phyloP scores from a whole-genome alignment of 2,329 filamentous ascomycete species.

The Arthrinium puccinioides region DNA sequence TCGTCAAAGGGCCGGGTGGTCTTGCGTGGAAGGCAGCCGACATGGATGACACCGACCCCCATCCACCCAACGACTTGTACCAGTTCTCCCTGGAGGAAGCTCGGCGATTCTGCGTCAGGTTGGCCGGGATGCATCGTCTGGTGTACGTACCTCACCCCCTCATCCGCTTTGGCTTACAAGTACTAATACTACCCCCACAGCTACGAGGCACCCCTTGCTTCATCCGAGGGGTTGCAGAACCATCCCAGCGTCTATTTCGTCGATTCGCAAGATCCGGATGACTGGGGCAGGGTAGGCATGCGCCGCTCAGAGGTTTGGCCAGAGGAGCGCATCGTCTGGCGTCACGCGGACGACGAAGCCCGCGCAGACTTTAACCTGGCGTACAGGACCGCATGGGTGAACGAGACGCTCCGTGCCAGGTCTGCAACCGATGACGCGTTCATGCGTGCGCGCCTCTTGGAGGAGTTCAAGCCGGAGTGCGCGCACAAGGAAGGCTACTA shows the following conservation, averaged over 20 bases:
- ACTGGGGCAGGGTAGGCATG: constrained; percentile 8
- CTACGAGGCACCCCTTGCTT: too few species aligned
- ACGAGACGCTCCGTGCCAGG: neutral
- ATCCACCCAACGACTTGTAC: constrained; percentile 18
- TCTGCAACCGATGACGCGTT: neutral
- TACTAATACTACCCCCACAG: too few species aligned
- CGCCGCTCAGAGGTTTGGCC: constrained; percentile 17
- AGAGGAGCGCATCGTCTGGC: constrained; percentile 22
- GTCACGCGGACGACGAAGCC: constrained; percentile 7
- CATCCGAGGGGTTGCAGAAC: too few species aligned
- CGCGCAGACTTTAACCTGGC: neutral
- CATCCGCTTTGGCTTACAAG: too few species aligned
- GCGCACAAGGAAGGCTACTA: neutral
- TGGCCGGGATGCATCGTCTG: constrained; percentile 14
- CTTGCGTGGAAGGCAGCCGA: neutral
- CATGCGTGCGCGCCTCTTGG: neutral
- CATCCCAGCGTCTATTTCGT: too few species aligned
- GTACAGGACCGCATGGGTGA: constrained; percentile 1
- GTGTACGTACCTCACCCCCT: too few species aligned
- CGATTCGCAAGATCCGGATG: neutral
- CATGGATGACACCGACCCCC: constrained; percentile 3
- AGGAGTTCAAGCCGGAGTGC: neutral
- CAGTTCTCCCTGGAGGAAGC: constrained; percentile 20
- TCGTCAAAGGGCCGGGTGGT: neutral
- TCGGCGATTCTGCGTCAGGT: constrained; percentile 6